Conservation (phyloP, 2,329 filamentous ascomycete genomes). For the Scorias spongiosa region DNA sequence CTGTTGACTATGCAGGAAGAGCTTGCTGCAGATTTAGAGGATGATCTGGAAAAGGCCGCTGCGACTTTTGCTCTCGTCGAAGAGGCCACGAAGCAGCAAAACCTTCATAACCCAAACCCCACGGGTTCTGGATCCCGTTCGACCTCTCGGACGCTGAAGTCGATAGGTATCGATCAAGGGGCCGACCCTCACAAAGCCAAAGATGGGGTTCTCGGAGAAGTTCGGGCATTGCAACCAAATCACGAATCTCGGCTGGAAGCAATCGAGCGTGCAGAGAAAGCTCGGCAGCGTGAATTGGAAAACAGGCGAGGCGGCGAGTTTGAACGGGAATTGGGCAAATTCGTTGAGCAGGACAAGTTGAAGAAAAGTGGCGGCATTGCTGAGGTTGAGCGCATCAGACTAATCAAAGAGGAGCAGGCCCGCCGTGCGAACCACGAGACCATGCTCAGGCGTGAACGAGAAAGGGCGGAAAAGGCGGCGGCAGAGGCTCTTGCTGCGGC, state of each 20-base stretch:
- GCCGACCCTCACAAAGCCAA: slow-evolving; percentile 69
- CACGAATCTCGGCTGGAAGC: slow-evolving; percentile 87
- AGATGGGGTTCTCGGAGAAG: slow-evolving; percentile 81
- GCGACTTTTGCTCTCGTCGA: slow-evolving; percentile 92
- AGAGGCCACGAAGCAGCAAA: slow-evolving; percentile 95
- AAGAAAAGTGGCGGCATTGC: slow-evolving; percentile 95
- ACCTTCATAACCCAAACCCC: slow-evolving; percentile 45
- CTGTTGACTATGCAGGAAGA: slow-evolving; percentile 95
- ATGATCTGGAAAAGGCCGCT: slow-evolving; percentile 86
- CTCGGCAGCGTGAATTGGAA: slow-evolving; percentile 76
- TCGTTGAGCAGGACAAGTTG: slow-evolving; percentile 78
- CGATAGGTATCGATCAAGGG: slow-evolving; percentile 27
- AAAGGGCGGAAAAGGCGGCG: background rate
- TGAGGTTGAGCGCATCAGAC: slow-evolving; percentile 73
- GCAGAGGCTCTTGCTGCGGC: background rate
- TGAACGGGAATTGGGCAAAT: slow-evolving; percentile 68
- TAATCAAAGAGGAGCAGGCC: slow-evolving; percentile 73
- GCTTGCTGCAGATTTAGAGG: slow-evolving; percentile 76
- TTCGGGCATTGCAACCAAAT: slow-evolving; percentile 83
- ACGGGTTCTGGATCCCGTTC: slow-evolving; percentile 19
- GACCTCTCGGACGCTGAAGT: slow-evolving; percentile 16
- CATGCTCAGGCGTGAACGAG: background rate
- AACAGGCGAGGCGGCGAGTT: slow-evolving; percentile 59
- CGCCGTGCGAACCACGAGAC: slow-evolving; percentile 23
- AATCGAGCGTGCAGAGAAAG: slow-evolving; percentile 90